These are phyloP conservation scores for Xylogone sp. DNA, from an alignment of 2,329 filamentous ascomycete genomes.

Conservation along the genomic window DNA sequence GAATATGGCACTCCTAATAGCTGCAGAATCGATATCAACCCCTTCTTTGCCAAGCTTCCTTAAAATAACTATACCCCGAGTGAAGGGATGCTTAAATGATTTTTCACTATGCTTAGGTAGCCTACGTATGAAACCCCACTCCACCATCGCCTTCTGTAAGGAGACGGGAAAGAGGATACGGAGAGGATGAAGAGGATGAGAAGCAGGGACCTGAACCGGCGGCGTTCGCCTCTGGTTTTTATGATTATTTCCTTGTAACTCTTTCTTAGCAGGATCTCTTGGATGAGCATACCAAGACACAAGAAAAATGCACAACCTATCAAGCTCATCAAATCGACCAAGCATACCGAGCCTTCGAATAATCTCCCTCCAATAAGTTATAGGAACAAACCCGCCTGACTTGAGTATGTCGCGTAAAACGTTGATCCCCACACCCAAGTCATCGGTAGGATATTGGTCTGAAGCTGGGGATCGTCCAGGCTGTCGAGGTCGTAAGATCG, in stretches of 20 bases:
- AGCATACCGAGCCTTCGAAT: constrained; percentile 57
- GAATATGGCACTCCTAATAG: constrained; percentile 17
- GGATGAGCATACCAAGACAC: constrained; percentile 33
- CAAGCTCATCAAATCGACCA: constrained; percentile 46
- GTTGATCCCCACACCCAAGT: constrained; percentile 35
- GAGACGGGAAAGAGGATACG: constrained; percentile 35
- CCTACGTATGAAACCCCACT: constrained; percentile 42
- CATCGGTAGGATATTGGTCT: constrained; percentile 19
- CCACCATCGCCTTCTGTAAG: constrained; percentile 43
- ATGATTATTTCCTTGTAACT: constrained; percentile 1
- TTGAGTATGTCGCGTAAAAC: constrained; percentile 44
- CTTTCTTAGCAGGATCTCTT: not conserved
- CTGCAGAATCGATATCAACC: constrained; percentile 12
- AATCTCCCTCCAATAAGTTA: constrained; percentile 51
- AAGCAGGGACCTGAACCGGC: constrained; percentile 12
- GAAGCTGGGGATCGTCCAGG: constrained; percentile 14
- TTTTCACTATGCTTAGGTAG: constrained; percentile 1
- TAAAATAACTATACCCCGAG: constrained; percentile 21
- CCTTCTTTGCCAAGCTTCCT: constrained; percentile 17
- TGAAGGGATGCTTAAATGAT: not conserved
- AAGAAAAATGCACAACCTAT: constrained; percentile 47
- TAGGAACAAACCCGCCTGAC: constrained; percentile 36
- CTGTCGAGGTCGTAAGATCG: constrained; percentile 34
- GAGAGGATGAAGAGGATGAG: constrained; percentile 28
- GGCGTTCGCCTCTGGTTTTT: constrained; percentile 1